A percentile compares a stretch with the other conserved stretches of the same genome.
Evolutionary conservation across 1,284 basidiomycete species (phyloP).

Genomic region (Lentinula novae-zelandiae): DNA sequence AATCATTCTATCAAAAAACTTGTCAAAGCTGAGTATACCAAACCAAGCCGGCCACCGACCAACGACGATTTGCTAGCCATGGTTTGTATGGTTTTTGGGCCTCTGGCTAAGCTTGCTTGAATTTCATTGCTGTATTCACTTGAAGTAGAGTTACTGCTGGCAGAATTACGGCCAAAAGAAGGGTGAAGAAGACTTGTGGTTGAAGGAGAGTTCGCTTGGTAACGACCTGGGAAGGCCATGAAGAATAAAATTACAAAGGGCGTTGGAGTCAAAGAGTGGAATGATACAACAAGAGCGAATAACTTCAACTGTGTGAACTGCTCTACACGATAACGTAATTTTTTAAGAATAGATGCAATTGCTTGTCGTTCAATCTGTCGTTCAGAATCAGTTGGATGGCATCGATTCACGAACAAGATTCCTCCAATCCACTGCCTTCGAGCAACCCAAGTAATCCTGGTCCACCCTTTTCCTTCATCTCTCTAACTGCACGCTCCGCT

Average conservation of each 20-base stretch:
- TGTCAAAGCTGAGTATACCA: conserved; percentile 5
- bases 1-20: conserved; percentile 22
- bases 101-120: conserved; percentile 37
- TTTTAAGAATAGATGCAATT: neutral
- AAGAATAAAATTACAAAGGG: neutral
- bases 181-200: conserved; percentile 50
- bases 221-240: conserved; percentile 18
- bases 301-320: neutral
- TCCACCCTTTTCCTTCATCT: conserved; percentile 24
- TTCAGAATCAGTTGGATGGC: too few species aligned
- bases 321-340: neutral
- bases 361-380: too few species aligned
- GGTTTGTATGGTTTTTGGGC: conserved; percentile 36
- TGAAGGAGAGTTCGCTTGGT: conserved; percentile 40
- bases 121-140: conserved; percentile 29
- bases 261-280: neutral
- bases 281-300: conserved; percentile 1
- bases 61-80: conserved; percentile 38
- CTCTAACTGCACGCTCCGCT: conserved; percentile 44
- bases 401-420: neutral
- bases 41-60: conserved; percentile 25
- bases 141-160: neutral
- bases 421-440: conserved; percentile 36
- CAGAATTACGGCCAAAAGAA: conserved; percentile 20
- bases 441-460: conserved; percentile 40